These are phyloP conservation scores for Tricholoma bakamatsutake DNA, from an alignment of 768 basidiomycete species.

Conservation along the genomic window DNA sequence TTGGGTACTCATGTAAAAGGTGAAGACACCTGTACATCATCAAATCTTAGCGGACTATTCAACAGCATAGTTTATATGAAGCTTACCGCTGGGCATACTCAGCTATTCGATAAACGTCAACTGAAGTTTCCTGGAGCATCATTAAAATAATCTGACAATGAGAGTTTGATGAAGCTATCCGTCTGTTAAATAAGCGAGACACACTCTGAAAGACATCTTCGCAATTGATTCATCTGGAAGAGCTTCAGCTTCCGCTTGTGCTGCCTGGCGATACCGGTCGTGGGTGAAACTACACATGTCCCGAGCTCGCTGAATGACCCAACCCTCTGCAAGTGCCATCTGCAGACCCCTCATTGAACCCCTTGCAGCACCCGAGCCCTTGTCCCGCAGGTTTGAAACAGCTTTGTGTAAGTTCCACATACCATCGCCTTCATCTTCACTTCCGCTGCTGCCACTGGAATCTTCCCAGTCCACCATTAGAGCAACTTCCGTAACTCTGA, in stretches of 20 bases:
- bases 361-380: slow-evolving; percentile 35
- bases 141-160: slow-evolving; percentile 54
- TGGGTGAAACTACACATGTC: slow-evolving; percentile 77
- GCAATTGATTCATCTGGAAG: slow-evolving; percentile 45
- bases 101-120: slow-evolving; percentile 63
- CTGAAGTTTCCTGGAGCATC: slow-evolving; percentile 58
- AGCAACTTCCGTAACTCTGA: slow-evolving; percentile 69
- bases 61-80: background rate
- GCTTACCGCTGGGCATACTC: slow-evolving; percentile 60
- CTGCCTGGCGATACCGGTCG: slow-evolving; percentile 70
- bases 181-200: slow-evolving; percentile 5
- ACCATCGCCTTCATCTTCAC: slow-evolving; percentile 47
- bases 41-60: background rate
- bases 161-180: background rate
- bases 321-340: slow-evolving; percentile 62
- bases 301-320: slow-evolving; percentile 64
- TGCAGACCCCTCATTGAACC: slow-evolving; percentile 66
- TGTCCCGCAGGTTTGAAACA: slow-evolving; percentile 41
- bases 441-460: slow-evolving; percentile 43
- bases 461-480: slow-evolving; percentile 73
- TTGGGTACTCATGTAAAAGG: slow-evolving; percentile 53
- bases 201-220: slow-evolving; percentile 66
- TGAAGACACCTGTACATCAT: slow-evolving; percentile 45
- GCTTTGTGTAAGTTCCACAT: slow-evolving; percentile 50
- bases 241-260: slow-evolving; percentile 49